Percentiles rank a stretch among this genome's conserved stretches.
phyloP scores from a whole-genome alignment of 768 basidiomycete species.

The Suillus alpinus region DNA sequence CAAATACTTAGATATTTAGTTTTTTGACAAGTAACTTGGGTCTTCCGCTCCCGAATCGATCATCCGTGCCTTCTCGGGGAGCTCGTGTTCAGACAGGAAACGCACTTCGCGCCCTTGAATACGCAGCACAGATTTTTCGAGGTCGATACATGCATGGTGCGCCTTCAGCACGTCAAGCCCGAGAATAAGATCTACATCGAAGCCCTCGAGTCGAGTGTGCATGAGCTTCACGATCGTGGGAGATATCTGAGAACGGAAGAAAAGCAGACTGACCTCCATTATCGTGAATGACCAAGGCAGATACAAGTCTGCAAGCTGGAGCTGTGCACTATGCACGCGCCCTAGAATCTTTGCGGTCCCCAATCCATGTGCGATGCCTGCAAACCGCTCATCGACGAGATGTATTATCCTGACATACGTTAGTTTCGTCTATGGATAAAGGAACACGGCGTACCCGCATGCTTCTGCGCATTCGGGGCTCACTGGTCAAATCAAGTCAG shows the following conservation, averaged over 20 bases:
- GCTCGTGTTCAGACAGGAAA: conserved; percentile 94
- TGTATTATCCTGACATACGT: conserved; percentile 75
- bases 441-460: no score
- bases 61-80: conserved; percentile 75
- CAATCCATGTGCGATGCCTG: conserved; percentile 89
- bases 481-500: no score
- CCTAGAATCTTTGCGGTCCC: conserved; percentile 94
- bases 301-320: conserved; percentile 80
- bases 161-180: conserved; percentile 99
- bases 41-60: conserved; percentile 31
- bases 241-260: background rate
- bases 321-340: conserved; percentile 87
- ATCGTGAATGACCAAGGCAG: conserved; percentile 92
- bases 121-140: no score
- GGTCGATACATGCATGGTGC: no score
- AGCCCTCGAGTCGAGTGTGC: conserved; percentile 49
- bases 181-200: conserved; percentile 88
- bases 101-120: no score
- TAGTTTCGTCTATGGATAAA: background rate
- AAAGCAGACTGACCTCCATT: conserved; percentile 68
- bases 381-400: conserved; percentile 79
- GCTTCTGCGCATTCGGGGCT: no score
- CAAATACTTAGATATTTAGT: no score
- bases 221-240: background rate
- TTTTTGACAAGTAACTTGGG: background rate